A percentile compares a stretch with the other conserved stretches of the same genome.
phyloP scores from a whole-genome alignment of 2,329 filamentous ascomycete species.

The Trichoderma sp. region DNA sequence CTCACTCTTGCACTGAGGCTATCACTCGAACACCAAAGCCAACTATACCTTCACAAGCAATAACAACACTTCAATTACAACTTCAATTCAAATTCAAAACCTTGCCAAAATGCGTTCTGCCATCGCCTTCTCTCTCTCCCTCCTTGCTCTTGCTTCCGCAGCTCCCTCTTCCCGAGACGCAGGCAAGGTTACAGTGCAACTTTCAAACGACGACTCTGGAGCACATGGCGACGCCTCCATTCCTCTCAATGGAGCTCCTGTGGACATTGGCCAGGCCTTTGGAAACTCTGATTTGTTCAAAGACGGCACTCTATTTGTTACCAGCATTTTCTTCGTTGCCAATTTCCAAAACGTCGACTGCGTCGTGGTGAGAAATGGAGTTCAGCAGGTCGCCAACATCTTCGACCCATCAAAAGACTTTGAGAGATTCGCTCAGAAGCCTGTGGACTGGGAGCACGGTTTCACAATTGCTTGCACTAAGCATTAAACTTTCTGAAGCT shows the following conservation, averaged over 20 bases:
- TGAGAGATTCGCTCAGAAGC: slow-evolving; percentile 11
- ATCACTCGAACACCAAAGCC: neutral
- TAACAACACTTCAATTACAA: neutral
- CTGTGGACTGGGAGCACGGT: slow-evolving; percentile 10
- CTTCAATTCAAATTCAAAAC: neutral
- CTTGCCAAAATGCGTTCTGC: slow-evolving; percentile 15
- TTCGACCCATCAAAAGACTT: neutral
- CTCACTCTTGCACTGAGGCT: neutral
- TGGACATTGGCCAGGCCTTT: slow-evolving; percentile 12
- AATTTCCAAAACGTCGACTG: slow-evolving; percentile 9
- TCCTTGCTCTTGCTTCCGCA: slow-evolving; percentile 13
- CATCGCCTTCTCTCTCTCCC: neutral
- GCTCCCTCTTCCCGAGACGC: neutral
- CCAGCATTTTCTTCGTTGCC: slow-evolving; percentile 13
- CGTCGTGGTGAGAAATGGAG: neutral
- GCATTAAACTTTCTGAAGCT: neutral
- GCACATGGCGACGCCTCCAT: slow-evolving; percentile 21
- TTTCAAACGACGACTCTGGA: slow-evolving; percentile 17
- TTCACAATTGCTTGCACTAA: slow-evolving; percentile 13
- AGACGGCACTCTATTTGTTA: slow-evolving; percentile 19
- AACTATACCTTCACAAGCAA: neutral
- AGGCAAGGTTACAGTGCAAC: slow-evolving; percentile 10
- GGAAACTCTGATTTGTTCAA: slow-evolving; percentile 3
- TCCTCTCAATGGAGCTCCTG: slow-evolving; percentile 1
- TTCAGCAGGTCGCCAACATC: slow-evolving; percentile 1